Evolutionary conservation across 257 asterid species (phyloP), one percentile per base, ranked within the genome.

Genomic region (Ilex aquifolium): DNA sequence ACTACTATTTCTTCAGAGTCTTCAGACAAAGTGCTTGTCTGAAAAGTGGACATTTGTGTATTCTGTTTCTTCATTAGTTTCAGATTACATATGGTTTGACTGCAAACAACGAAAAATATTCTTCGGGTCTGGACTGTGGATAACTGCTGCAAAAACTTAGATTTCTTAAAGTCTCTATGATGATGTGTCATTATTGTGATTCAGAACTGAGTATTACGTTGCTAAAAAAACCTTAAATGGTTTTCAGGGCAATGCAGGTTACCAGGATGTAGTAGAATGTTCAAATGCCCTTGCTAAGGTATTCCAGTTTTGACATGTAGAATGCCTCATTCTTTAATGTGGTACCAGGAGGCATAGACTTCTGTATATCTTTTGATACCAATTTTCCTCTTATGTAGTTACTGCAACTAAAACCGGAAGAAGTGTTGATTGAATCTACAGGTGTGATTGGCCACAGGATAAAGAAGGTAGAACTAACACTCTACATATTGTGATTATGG

Each of bases 401-500:
- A 61, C 83, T 93, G 71, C 88, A 80, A 68, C 81, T 93, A 74
- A 78, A 87, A 60, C 86, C 90, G 30, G 79, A 68, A 61, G 83
- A 93, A 71, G 95, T 93, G 61, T 80, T 93, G 80, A 85, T 93
- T 63, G 97, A 93, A 81, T 93, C 99, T 67, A 90, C 97, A 69
- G 99, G 99, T 29, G 97, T 93, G 69, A 93, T 93, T 66, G 99
- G 99, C 61, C 73, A 81, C 60, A 85, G 96, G 73, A 93, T 90
- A 63, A 90, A 93, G 86, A 93, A 93, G 99, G 99, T 90, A 56
- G 68, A 53, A 7, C 10, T 53, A 27, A 14, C 27, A 36, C 8
- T 36, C 5, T 7, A 36, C 42, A 36, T 36, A 36, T 36, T 36
- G 42, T 36, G 42, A 36, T 36, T 36, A 36, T 36, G 42, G 42